Evolutionary conservation across 2,329 filamentous ascomycete species (phyloP), one percentile per base, ranked within the genome.

Genomic region (Cercospora sp.): DNA sequence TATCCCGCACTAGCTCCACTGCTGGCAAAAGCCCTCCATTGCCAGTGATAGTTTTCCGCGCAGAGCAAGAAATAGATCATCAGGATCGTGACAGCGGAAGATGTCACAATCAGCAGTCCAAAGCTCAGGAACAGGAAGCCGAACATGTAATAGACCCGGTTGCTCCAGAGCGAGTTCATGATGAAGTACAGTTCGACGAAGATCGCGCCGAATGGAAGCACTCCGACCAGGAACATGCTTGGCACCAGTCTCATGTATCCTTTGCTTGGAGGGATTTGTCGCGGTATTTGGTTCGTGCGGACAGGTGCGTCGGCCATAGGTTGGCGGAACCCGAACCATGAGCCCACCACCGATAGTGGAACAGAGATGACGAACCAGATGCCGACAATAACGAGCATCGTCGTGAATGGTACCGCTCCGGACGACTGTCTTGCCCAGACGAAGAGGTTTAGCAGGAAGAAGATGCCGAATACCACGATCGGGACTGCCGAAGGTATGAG

Each of bases 101-200:
- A 93, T 1, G 95, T 98, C 75, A 97, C 91, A 74, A 98, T 93
- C 93, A 99, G 97, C 60, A 99, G 87, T 10, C 92, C 94, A 77
- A 97, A 99, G 85, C 94, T 97, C 66, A 99, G 87, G 85, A 99
- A 99, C 40, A 99, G 84, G 86, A 99, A 99, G 23, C 95, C 95
- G 76, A 99, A 99, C 95, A 99, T 99, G 86, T 99, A 99, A 85
- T 99, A 99, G 73, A 99, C 95, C 81, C 95, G 93, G 84, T 90
- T 94, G 81, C 96, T 97, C 95, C 95, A 99, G 78, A 99, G 94
- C 28, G 92, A 97, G 82, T 90, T 97, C 92, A 99, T 97, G 84
- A 99, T 97, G 82, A 98, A 98, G 86, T 97, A 98, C 2, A 99
- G 89, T 82, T 99, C 95, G 58, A 98, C 94, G 73, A 98, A 97